phyloP scores from a whole-genome alignment of 257 asterid species.

The Solanum gandarillasii region DNA sequence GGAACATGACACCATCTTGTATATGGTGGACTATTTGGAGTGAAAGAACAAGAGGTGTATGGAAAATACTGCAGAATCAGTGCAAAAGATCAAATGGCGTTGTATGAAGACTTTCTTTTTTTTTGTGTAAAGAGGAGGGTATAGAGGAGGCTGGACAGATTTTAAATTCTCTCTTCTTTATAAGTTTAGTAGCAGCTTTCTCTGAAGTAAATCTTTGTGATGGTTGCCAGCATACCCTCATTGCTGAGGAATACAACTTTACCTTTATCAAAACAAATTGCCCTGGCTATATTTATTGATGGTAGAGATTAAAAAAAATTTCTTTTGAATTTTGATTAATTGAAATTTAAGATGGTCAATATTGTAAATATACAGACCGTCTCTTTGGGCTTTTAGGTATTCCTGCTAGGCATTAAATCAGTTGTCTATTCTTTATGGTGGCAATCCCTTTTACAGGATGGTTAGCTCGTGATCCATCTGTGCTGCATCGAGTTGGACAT shows the following conservation, averaged over 20 bases:
- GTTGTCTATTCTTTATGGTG: neutral
- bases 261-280: neutral
- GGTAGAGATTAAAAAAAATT: neutral
- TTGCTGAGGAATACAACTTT: neutral
- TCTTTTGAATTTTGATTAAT: neutral
- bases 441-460: conserved; percentile 46
- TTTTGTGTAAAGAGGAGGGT: neutral
- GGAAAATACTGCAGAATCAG: neutral
- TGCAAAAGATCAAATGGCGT: neutral
- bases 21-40: no score
- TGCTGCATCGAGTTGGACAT: conserved; percentile 76
- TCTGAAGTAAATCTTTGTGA: neutral
- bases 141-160: neutral
- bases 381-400: neutral
- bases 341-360: neutral
- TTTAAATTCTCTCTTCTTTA: neutral
- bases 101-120: neutral
- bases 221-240: neutral
- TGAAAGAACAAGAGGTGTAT: neutral
- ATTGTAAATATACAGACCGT: neutral
- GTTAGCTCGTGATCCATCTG: conserved; percentile 78
- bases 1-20: neutral
- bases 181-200: neutral
- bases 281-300: neutral
- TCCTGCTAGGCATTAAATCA: neutral